These are phyloP conservation scores for Clitopilus passeckerianus DNA, from an alignment of 768 basidiomycete species.

Conservation along the genomic window DNA sequence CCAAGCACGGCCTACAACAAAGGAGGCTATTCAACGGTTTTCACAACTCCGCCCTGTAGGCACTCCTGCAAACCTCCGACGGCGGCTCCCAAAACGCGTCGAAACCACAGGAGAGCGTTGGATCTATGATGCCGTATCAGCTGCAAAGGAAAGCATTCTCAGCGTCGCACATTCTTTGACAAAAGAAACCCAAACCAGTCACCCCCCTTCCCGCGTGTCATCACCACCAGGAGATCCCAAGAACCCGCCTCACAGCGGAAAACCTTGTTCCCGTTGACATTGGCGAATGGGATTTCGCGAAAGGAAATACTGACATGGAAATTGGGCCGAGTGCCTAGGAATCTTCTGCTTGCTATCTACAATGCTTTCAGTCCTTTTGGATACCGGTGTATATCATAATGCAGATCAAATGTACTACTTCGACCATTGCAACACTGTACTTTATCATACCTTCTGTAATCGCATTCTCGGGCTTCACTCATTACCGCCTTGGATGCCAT, in stretches of 20 bases:
- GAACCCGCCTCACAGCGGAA: not conserved
- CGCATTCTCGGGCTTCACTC: no score
- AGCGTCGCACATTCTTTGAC: not conserved
- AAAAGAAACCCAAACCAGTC: not conserved
- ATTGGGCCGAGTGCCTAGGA: no score
- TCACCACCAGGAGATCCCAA: not conserved
- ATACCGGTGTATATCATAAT: not conserved
- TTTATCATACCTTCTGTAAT: no score
- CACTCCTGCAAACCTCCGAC: slow-evolving; percentile 3
- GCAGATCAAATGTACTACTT: not conserved
- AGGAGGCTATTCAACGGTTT: slow-evolving; percentile 18
- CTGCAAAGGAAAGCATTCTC: not conserved
- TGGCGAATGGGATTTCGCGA: no score
- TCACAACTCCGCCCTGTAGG: slow-evolving; percentile 4
- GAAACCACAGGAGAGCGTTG: slow-evolving; percentile 2
- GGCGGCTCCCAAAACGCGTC: slow-evolving; percentile 7
- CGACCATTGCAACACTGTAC: no score
- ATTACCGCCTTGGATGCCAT: no score
- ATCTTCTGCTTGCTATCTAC: no score
- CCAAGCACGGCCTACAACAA: slow-evolving; percentile 16
- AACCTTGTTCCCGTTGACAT: no score
- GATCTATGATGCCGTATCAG: slow-evolving; percentile 2
- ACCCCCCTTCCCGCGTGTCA: not conserved
- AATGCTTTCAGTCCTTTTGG: no score
- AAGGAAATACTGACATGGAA: no score